Evolutionary conservation across 257 asterid species (phyloP), one percentile per base, ranked within the genome.

Genomic region (Solanum bulbocastanum): DNA sequence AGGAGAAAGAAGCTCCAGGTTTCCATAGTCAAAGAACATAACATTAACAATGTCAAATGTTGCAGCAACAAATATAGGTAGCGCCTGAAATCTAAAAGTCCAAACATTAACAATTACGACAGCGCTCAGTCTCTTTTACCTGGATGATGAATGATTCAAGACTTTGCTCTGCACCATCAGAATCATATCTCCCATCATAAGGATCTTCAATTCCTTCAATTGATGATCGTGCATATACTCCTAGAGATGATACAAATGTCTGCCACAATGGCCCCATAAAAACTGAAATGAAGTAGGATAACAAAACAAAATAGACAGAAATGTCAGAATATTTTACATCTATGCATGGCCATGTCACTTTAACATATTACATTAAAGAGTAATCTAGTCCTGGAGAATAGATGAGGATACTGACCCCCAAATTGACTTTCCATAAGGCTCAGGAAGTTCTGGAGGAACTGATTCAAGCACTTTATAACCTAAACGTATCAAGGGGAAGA

Each of bases 391-490:
- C 66, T 66, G 87, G 35, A 87, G 83, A 83, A 74, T 76, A 78
- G 66, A 85, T 87, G 74, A 46, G 18, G 73, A 74, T 33, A 39
- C 81, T 89, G 87, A 94, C 99, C 98, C 15, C 83, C 86, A 90
- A 97, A 94, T 86, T 92, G 96, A 88, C 93, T 85, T 91, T 94
- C 98, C 72, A 92, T 91, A 85, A 95, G 90, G 89, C 90, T 90
- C 23, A 98, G 98, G 84, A 94, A 96, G 92, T 93, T 93, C 90
- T 92, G 98, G 89, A 95, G 91, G 86, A 96, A 93, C 93, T 95
- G 98, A 91, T 94, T 97, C 93, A 97, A 93, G 93, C 98, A 97
- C 95, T 96, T 97, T 71, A 97, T 90, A 81, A 95, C 99, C 99
- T 97, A 92, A 89, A 86, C 2, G 32, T 40, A 44, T 10, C 62